A percentile compares a stretch with the other conserved stretches of the same genome.
Conservation (phyloP, 345 rosid genomes). For the Citrus sp. region DNA sequence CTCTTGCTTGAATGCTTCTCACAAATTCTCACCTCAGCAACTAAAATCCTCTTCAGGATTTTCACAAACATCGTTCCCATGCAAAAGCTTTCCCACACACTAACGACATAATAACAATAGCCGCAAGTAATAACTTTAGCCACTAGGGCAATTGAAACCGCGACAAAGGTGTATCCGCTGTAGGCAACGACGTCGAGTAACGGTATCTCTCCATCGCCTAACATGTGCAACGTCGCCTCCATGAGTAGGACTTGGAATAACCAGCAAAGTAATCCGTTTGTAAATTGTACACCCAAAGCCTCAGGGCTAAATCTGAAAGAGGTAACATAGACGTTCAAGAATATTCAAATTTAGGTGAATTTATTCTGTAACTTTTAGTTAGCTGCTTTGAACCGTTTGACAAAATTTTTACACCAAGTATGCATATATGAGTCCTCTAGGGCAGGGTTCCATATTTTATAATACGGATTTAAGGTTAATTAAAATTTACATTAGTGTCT, state of each 20-base stretch:
- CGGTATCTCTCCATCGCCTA: constrained; percentile 29
- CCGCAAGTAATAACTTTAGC: neutral
- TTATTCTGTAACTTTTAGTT: too few species aligned
- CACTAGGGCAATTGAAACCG: neutral
- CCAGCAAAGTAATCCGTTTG: constrained; percentile 28
- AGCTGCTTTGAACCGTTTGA: too few species aligned
- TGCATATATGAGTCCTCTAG: too few species aligned
- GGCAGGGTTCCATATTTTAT: too few species aligned
- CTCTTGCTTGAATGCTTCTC: constrained; percentile 29
- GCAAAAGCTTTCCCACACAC: constrained; percentile 25
- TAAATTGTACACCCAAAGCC: constrained; percentile 19
- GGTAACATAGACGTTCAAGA: neutral
- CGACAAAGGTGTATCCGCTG: constrained; percentile 20
- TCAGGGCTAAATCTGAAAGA: constrained; percentile 30
- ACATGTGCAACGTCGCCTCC: constrained; percentile 18
- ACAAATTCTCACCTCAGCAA: constrained; percentile 19
- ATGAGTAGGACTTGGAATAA: constrained; percentile 26
- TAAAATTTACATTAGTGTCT: too few species aligned
- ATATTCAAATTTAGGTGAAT: too few species aligned
- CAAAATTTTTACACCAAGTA: too few species aligned
- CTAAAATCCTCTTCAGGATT: constrained; percentile 27
- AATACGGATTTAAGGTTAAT: too few species aligned
- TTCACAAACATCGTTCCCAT: constrained; percentile 28
- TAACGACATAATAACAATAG: constrained; percentile 6
- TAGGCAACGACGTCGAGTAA: constrained; percentile 27